phyloP scores from a whole-genome alignment of 257 asterid species.

The Forsythia suspensa region DNA sequence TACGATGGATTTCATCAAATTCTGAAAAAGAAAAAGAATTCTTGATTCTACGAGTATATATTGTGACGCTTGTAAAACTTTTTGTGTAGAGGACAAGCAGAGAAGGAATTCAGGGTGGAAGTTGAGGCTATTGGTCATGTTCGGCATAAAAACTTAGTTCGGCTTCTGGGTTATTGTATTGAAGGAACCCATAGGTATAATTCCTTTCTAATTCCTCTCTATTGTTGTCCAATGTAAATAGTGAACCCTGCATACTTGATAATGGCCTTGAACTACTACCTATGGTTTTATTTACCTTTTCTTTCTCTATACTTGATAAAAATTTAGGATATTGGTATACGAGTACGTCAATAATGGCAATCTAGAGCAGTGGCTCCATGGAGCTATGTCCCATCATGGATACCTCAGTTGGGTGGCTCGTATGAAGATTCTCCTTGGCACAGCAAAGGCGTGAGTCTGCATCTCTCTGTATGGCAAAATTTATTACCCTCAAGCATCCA shows the following conservation, averaged over 20 bases:
- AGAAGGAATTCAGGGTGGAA: constrained; percentile 86
- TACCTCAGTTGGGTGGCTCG: constrained; percentile 51
- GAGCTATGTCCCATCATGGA: constrained; percentile 42
- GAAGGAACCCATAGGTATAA: constrained; percentile 84
- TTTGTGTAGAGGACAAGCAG: constrained; percentile 79
- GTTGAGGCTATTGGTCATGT: constrained; percentile 94
- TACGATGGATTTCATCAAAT: neutral
- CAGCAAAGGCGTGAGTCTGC: constrained; percentile 48
- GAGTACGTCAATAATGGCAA: constrained; percentile 87
- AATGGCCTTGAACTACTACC: neutral
- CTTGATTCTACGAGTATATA: neutral
- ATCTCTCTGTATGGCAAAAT: neutral
- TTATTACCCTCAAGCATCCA: neutral
- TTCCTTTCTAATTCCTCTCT: neutral
- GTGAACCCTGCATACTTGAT: too few relatives aligned
- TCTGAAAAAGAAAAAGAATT: neutral
- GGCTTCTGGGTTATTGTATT: constrained; percentile 83
- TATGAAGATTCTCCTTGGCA: constrained; percentile 46
- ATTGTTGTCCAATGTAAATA: too few relatives aligned
- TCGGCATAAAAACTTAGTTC: constrained; percentile 82
- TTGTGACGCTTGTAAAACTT: neutral
- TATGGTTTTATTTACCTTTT: neutral
- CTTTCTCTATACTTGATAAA: neutral
- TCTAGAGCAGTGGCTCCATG: constrained; percentile 83
- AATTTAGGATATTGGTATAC: constrained; percentile 66